Evolutionary conservation across 202 grass and related monocot genomes (phyloP).

Genomic region (Eragrostis tef): DNA sequence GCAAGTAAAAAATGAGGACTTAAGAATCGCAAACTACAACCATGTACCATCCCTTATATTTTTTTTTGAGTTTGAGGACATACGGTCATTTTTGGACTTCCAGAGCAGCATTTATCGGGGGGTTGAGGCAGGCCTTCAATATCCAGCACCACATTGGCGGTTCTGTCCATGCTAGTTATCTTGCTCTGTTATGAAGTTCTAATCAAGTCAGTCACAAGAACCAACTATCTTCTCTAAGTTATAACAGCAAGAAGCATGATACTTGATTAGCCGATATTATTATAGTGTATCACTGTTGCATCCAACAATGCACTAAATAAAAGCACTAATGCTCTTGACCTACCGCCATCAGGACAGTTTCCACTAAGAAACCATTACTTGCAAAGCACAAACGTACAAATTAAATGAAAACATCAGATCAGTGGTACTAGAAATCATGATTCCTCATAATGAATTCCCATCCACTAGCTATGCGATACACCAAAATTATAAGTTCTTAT

Average conservation of each 20-base stretch:
- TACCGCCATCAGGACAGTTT: constrained; percentile 41
- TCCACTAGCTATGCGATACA: constrained; percentile 6
- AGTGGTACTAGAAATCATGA: constrained; percentile 31
- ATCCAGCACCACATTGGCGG: constrained; percentile 70
- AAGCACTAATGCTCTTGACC: constrained; percentile 38
- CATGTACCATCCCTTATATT: background rate
- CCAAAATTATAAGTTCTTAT: too few species aligned
- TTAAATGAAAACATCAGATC: constrained; percentile 1
- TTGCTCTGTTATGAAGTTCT: constrained; percentile 46
- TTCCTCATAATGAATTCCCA: constrained; percentile 14
- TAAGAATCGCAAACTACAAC: constrained; percentile 16
- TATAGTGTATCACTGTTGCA: constrained; percentile 34
- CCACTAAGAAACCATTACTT: constrained; percentile 38
- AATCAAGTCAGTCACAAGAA: constrained; percentile 31
- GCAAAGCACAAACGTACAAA: constrained; percentile 38
- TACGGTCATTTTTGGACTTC: constrained; percentile 81
- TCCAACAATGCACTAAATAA: constrained; percentile 35
- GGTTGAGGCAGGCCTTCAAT: constrained; percentile 75
- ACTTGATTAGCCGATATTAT: background rate
- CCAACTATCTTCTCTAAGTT: constrained; percentile 31
- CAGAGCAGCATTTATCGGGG: constrained; percentile 78
- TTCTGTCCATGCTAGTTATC: constrained; percentile 70
- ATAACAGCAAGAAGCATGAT: constrained; percentile 37
- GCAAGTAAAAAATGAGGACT: constrained; percentile 13
- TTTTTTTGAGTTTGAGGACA: constrained; percentile 2